Conservation (phyloP, 1,139 yeast genomes). For the Lodderomyces theae region DNA sequence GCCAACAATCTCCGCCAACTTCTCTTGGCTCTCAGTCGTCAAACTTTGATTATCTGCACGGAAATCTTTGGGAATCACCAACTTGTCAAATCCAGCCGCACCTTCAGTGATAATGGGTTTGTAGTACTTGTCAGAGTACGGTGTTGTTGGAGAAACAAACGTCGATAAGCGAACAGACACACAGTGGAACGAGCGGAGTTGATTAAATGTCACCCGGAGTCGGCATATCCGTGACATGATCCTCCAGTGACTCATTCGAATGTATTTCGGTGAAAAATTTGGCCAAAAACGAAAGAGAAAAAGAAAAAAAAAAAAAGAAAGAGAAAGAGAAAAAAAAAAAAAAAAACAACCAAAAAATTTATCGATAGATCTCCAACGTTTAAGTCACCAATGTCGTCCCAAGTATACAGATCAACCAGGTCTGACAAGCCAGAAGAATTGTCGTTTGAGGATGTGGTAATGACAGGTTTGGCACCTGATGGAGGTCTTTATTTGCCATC, state of each 20-base stretch:
- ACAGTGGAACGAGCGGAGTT: not conserved
- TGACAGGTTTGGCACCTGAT: slow-evolving; percentile 91
- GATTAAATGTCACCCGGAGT: not conserved
- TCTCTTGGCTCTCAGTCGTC: slow-evolving; percentile 36
- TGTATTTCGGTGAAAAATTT: not conserved
- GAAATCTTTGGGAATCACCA: slow-evolving; percentile 25
- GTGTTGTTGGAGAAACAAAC: slow-evolving; percentile 15
- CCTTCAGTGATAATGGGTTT: slow-evolving; percentile 31
- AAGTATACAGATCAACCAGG: slow-evolving; percentile 85
- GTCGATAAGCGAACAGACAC: slow-evolving; percentile 3
- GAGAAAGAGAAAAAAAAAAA: not conserved
- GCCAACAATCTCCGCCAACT: slow-evolving; percentile 49
- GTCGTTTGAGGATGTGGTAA: slow-evolving; percentile 88
- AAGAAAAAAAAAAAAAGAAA: not conserved
- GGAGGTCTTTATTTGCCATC: slow-evolving; percentile 95
- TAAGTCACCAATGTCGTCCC: slow-evolving; percentile 40
- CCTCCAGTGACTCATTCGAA: not conserved
- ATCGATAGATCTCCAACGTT: no score
- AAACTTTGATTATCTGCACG: slow-evolving; percentile 51
- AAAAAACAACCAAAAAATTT: not conserved
- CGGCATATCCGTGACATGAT: not conserved
- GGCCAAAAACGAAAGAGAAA: not conserved
- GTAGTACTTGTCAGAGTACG: slow-evolving; percentile 28
- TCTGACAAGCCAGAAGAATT: slow-evolving; percentile 53
- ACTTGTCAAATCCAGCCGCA: slow-evolving; percentile 24